phyloP scores from a whole-genome alignment of 495 filamentous ascomycete genomes.

The Glutinoglossum americanum region DNA sequence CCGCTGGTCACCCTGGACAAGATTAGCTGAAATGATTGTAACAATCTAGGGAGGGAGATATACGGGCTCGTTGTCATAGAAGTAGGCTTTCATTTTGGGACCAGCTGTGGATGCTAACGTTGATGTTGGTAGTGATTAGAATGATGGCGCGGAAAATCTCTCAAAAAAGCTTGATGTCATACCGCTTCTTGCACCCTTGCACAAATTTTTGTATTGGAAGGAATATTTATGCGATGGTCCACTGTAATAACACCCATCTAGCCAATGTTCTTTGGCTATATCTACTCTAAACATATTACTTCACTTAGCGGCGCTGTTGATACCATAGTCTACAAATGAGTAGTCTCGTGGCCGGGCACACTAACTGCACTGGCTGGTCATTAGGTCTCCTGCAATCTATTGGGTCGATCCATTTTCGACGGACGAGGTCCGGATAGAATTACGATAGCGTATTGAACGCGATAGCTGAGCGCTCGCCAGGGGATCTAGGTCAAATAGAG shows the following conservation, averaged over 20 bases:
- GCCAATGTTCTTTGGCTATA: not conserved
- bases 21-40: not conserved
- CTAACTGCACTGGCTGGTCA: not conserved
- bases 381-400: not conserved
- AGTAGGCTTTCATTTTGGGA: conserved; percentile 56
- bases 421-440: not conserved
- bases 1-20: conserved; percentile 66
- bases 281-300: not conserved
- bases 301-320: not conserved
- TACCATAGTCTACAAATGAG: not conserved
- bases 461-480: not conserved
- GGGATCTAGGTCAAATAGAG: conserved; percentile 1
- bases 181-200: no score
- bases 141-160: no score
- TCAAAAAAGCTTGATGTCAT: no score
- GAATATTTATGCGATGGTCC: no score
- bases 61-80: conserved; percentile 62
- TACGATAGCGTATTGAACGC: no score
- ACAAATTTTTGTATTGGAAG: no score
- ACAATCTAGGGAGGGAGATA: conserved; percentile 12
- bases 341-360: not conserved
- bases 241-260: not conserved
- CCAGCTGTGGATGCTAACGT: not conserved
- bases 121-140: not conserved
- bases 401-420: not conserved